Base-by-base conservation (phyloP, 2,329 filamentous ascomycete genomes). In the Colletotrichum liaoningense region DNA sequence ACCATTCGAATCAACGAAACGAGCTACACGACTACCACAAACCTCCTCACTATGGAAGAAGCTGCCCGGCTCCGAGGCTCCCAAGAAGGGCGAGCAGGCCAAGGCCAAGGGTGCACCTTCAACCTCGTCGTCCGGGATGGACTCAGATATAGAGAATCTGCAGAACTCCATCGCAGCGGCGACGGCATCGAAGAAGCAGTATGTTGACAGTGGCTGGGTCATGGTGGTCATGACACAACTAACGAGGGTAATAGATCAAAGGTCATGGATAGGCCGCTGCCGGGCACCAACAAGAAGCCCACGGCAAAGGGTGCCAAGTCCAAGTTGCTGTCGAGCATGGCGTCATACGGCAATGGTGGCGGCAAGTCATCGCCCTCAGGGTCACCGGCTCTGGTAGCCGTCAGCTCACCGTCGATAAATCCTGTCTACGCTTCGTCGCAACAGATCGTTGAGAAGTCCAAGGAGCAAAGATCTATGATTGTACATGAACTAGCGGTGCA, bases 401-500 rank as follows among this genome's bases (percentile, higher is more conserved):
- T 86, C 12, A 84, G 84, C 26, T 92, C 90, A 3, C 90, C 90
- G 0, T 84, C 86, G 2, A 79, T 87, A 14, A 87, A 86, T 4
- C 86, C 88, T 1, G 84, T 84, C 11, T 82, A 86, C 28, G 86
- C 86, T 12, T 84, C 88, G 22, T 87, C 88, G 1, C 86, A 90
- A 73, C 85, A 88, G 75, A 81, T 86, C 38, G 78, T 87, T 46
- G 87, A 89, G 77, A 84, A 87, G 76, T 86, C 87, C 54, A 90
- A 90, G 79, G 88, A 87, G 64, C 85, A 86, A 73, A 84, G 86
- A 77, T 84, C 80, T 69, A 83, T 87, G 28, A 83, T 93, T 24
- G 89, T 93, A 33, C 91, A 93, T 79, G 88, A 91, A 75, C 81
- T 93, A 24, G 90, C 91, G 38, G 85, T 88, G 7, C 82, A 85